Conservation (phyloP, 768 basidiomycete genomes). For the Boletus edulis region DNA sequence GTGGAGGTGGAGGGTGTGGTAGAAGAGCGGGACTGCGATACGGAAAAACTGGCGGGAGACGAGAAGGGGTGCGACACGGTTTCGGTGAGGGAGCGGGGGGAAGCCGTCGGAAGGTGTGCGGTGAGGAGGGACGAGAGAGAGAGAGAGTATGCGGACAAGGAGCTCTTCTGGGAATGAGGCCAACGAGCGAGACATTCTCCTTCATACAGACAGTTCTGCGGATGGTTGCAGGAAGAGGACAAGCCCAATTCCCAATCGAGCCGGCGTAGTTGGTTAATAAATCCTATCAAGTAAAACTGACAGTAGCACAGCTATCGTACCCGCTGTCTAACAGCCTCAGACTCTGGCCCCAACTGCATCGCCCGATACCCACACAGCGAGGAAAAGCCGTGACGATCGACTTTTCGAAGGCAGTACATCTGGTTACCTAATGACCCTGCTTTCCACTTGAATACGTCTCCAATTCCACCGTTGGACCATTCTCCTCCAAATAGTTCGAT, state of each 20-base stretch:
- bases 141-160: slow-evolving; percentile 44
- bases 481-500: neutral
- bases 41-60: slow-evolving; percentile 52
- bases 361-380: too few relatives aligned
- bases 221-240: too few relatives aligned
- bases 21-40: slow-evolving; percentile 57
- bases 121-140: slow-evolving; percentile 22
- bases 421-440: too few relatives aligned
- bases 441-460: too few relatives aligned
- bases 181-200: slow-evolving; percentile 18
- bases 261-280: neutral
- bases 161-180: slow-evolving; percentile 41
- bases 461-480: neutral
- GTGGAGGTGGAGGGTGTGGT: slow-evolving; percentile 48
- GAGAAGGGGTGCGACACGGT: slow-evolving; percentile 43
- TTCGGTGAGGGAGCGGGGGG: slow-evolving; percentile 2
- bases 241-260: neutral
- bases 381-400: too few relatives aligned
- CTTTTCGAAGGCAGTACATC: too few relatives aligned
- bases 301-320: too few relatives aligned
- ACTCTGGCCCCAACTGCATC: too few relatives aligned
- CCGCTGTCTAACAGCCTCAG: too few relatives aligned
- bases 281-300: too few relatives aligned
- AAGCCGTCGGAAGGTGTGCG: slow-evolving; percentile 23
- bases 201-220: neutral